Conservation (phyloP, 257 asterid genomes). For the Lycium barbarum region DNA sequence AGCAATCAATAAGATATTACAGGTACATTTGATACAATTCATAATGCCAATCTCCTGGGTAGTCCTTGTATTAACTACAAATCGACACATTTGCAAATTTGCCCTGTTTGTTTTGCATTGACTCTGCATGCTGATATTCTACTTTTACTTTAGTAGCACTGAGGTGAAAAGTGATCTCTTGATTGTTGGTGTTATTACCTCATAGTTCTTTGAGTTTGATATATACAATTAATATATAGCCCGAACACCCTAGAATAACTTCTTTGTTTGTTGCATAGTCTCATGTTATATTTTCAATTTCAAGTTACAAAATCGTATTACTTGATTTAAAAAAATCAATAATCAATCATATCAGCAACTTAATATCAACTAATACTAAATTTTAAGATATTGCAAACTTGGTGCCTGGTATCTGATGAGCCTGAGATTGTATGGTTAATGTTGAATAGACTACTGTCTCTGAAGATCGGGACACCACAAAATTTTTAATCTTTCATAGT, state of each 20-base stretch:
- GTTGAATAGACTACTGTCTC: constrained; percentile 10
- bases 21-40: constrained; percentile 50
- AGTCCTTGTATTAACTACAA: not conserved
- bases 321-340: not conserved
- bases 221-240: not conserved
- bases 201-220: not conserved
- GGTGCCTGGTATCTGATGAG: not conserved
- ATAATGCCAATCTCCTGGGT: not conserved
- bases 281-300: not conserved
- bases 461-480: not conserved
- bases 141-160: not conserved
- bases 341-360: not conserved
- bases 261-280: not conserved
- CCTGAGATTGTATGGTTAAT: not conserved
- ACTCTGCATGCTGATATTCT: not conserved
- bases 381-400: not conserved
- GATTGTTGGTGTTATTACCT: not conserved
- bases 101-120: not conserved
- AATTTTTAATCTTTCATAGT: not conserved
- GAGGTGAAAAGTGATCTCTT: not conserved
- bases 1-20: constrained; percentile 71
- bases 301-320: not conserved
- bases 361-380: not conserved
- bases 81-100: not conserved
- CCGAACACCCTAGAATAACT: not conserved